Percentiles rank a stretch among this genome's conserved stretches.
These are phyloP conservation scores for Phytophthora foliorum DNA, from an alignment of 352 stramenopile genomes.

Conservation along the genomic window DNA sequence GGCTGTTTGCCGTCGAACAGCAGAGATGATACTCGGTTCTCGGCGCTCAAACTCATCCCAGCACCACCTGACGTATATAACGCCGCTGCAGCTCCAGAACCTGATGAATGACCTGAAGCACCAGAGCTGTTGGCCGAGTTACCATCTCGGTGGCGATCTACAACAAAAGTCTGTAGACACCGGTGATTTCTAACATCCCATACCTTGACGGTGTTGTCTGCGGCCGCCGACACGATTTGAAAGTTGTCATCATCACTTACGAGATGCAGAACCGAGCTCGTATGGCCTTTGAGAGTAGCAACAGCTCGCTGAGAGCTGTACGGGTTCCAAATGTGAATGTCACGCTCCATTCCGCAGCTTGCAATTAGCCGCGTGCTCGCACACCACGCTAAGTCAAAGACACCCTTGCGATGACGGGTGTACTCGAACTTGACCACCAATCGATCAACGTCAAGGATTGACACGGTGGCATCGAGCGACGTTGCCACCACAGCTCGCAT, in stretches of 20 bases:
- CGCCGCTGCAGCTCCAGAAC: slow-evolving; percentile 16
- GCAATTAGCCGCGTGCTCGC: slow-evolving; percentile 78
- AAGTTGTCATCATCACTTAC: slow-evolving; percentile 87
- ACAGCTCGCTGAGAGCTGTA: slow-evolving; percentile 88
- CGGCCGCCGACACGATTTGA: slow-evolving; percentile 84
- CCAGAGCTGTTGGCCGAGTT: slow-evolving; percentile 3
- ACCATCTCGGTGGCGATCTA: slow-evolving; percentile 44
- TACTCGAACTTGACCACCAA: slow-evolving; percentile 88
- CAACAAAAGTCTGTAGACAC: slow-evolving; percentile 83
- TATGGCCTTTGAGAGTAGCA: slow-evolving; percentile 77
- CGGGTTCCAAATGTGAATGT: slow-evolving; percentile 92
- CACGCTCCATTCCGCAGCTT: slow-evolving; percentile 86
- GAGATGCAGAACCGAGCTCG: slow-evolving; percentile 79
- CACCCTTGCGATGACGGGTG: slow-evolving; percentile 81
- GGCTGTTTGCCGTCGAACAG: slow-evolving; percentile 75
- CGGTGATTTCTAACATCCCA: slow-evolving; percentile 88
- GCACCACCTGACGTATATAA: slow-evolving; percentile 52
- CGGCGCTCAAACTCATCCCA: slow-evolving; percentile 34
- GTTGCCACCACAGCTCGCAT: slow-evolving; percentile 84
- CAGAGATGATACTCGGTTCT: slow-evolving; percentile 76
- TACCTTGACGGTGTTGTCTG: slow-evolving; percentile 88
- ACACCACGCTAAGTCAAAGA: slow-evolving; percentile 88
- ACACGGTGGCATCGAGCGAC: slow-evolving; percentile 83
- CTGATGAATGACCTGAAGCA: slow-evolving; percentile 2
- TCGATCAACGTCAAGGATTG: slow-evolving; percentile 84